Evolutionary conservation across 2,329 filamentous ascomycete species (phyloP).

Genomic region (Esteya vermicola): DNA sequence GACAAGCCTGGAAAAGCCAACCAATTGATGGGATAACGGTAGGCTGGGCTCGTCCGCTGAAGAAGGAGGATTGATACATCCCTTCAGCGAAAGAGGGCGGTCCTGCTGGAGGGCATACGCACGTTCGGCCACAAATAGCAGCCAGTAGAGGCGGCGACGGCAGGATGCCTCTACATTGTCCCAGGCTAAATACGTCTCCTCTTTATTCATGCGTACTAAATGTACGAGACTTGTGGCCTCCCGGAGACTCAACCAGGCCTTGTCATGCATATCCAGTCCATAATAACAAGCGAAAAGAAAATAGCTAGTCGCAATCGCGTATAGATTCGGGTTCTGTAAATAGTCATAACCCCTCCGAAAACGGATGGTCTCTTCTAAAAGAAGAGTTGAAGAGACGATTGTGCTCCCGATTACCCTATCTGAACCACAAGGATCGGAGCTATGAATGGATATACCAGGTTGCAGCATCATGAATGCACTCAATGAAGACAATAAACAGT

Average conservation of each 20-base stretch:
- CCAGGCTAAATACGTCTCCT: conserved; percentile 46
- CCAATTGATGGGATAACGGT: conserved; percentile 35
- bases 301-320: conserved; percentile 57
- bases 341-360: conserved; percentile 50
- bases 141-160: conserved; percentile 56
- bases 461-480: conserved; percentile 57
- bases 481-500: conserved; percentile 50
- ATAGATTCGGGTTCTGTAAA: conserved; percentile 38
- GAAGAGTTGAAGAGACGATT: conserved; percentile 47
- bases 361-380: conserved; percentile 54
- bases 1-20: conserved; percentile 44
- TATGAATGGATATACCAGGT: conserved; percentile 45
- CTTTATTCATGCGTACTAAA: conserved; percentile 45
- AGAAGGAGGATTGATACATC: conserved; percentile 52
- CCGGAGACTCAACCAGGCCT: conserved; percentile 66
- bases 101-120: conserved; percentile 59
- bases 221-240: conserved; percentile 60
- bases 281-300: conserved; percentile 64
- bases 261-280: conserved; percentile 57
- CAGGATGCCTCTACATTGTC: conserved; percentile 46
- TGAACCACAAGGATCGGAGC: conserved; percentile 39
- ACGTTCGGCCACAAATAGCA: conserved; percentile 57
- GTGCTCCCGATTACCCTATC: conserved; percentile 44
- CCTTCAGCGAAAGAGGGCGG: conserved; percentile 55
- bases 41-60: conserved; percentile 46